These are phyloP conservation scores for Leishmania gerbilli DNA, from an alignment of 208 protist species.

Conservation along the genomic window DNA sequence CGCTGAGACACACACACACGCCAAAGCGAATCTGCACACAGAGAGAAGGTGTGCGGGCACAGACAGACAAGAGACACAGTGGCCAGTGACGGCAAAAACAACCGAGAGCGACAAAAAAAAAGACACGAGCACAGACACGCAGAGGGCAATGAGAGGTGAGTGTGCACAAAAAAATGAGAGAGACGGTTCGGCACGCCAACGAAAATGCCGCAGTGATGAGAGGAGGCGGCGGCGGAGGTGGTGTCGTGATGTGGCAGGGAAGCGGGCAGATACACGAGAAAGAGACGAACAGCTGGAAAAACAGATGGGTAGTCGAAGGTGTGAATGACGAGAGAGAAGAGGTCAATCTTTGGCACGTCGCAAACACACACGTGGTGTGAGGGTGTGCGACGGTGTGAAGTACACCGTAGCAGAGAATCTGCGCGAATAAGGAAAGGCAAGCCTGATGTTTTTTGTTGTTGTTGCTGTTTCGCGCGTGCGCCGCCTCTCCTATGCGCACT, in stretches of 20 bases:
- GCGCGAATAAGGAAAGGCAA: not conserved
- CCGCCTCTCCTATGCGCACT: not conserved
- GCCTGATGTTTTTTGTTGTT: not conserved
- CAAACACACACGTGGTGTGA: not conserved
- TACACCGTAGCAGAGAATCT: not conserved
- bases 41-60: no score
- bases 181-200: not conserved
- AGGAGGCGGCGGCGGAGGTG: not conserved
- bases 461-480: not conserved
- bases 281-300: no score
- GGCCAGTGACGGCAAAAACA: no score
- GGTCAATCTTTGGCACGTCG: not conserved
- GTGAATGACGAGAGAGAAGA: not conserved
- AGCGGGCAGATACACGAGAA: not conserved
- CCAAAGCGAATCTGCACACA: no score
- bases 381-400: not conserved
- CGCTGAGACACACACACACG: no score
- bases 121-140: no score
- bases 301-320: not conserved
- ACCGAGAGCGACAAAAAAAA: no score
- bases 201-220: not conserved
- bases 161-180: not conserved
- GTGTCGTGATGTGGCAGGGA: not conserved
- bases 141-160: no score
- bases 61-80: no score